Conservation (phyloP, 2,329 filamentous ascomycete genomes). For the Pseudopyrenochaeta lycopersici region DNA sequence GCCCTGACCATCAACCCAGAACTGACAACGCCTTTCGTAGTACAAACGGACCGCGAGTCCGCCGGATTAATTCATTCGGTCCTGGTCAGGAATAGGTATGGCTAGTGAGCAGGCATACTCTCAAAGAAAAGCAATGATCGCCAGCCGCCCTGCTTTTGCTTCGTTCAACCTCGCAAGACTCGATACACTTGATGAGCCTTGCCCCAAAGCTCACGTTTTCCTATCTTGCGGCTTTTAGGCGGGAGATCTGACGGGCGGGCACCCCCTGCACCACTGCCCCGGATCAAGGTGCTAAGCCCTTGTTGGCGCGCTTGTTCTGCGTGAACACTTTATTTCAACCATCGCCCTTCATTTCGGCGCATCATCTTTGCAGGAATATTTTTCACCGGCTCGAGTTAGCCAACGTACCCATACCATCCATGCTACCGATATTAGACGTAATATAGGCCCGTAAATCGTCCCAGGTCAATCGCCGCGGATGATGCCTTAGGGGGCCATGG, state of each 20-base stretch:
- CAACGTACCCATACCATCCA: slow-evolving; percentile 14
- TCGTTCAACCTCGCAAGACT: slow-evolving; percentile 9
- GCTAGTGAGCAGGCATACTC: slow-evolving; percentile 18
- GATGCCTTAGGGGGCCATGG: slow-evolving; percentile 16
- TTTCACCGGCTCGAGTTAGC: slow-evolving; percentile 19
- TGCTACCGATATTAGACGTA: slow-evolving; percentile 18
- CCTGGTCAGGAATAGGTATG: slow-evolving; percentile 17
- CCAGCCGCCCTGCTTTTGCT: slow-evolving; percentile 19
- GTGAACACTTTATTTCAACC: slow-evolving; percentile 44
- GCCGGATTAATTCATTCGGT: slow-evolving; percentile 34
- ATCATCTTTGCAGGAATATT: slow-evolving; percentile 20
- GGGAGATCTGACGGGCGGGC: slow-evolving; percentile 20
- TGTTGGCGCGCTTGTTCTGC: slow-evolving; percentile 32
- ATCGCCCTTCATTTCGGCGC: slow-evolving; percentile 34
- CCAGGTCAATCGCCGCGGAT: slow-evolving; percentile 15
- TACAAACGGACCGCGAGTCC: slow-evolving; percentile 42
- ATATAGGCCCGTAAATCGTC: slow-evolving; percentile 28
- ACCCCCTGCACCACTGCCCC: slow-evolving; percentile 19
- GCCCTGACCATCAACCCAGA: slow-evolving; percentile 3
- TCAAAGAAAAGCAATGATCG: slow-evolving; percentile 38
- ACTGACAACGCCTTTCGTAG: slow-evolving; percentile 1
- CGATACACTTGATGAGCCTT: slow-evolving; percentile 9
- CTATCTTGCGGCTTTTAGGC: slow-evolving; percentile 28
- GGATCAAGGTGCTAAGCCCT: slow-evolving; percentile 25
- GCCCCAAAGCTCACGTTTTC: slow-evolving; percentile 5